Evolutionary conservation across 305 asterid species (phyloP).

Genomic region (Ilex paraguariensis): DNA sequence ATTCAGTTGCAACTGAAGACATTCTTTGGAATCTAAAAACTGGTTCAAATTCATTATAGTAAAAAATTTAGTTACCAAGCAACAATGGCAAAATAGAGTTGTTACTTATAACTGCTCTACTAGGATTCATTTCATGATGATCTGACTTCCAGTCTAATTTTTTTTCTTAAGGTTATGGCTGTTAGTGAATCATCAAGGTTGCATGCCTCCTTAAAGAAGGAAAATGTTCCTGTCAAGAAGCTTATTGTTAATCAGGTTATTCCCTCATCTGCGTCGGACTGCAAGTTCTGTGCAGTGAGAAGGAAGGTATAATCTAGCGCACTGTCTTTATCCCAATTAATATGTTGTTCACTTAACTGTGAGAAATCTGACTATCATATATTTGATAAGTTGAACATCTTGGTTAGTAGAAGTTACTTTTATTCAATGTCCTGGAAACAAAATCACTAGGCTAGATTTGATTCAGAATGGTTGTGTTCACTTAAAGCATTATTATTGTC

Average conservation of each 20-base stretch:
- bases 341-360: neutral
- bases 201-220: slow-evolving; percentile 65
- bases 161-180: slow-evolving; percentile 60
- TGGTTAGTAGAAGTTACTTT: neutral
- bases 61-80: no score
- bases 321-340: neutral
- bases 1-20: no score
- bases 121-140: no score
- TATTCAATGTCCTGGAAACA: neutral
- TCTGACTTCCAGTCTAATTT: neutral
- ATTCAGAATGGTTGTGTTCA: neutral
- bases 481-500: no score
- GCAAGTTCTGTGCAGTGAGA: slow-evolving; percentile 79
- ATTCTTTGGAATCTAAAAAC: no score
- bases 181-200: slow-evolving; percentile 78
- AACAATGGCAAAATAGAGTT: no score
- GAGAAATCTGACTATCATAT: neutral
- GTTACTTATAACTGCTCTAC: no score
- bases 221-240: slow-evolving; percentile 68
- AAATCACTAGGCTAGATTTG: neutral
- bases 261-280: slow-evolving; percentile 67
- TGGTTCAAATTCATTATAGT: no score
- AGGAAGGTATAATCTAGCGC: slow-evolving; percentile 43
- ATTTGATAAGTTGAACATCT: neutral
- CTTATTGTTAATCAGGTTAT: slow-evolving; percentile 69